phyloP scores from a whole-genome alignment of 1,284 basidiomycete species.

The Tylopilus sp. region DNA sequence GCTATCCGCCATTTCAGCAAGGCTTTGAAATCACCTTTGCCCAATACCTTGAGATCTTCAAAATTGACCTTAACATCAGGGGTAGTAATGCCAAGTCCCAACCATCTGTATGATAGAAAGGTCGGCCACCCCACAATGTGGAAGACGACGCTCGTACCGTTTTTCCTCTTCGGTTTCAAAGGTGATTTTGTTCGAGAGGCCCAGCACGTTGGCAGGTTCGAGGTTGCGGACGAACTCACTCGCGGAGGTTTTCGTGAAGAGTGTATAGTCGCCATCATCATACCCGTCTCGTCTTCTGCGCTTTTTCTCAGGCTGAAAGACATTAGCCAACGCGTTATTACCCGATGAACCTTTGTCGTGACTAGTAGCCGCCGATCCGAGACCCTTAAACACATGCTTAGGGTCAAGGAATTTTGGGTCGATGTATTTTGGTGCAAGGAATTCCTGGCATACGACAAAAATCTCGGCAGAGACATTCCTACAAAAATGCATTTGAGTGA shows the following conservation, averaged over 20 bases:
- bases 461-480: constrained; percentile 99
- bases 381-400: constrained; percentile 96
- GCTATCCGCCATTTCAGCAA: constrained; percentile 89
- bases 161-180: constrained; percentile 87
- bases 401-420: constrained; percentile 99
- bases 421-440: constrained; percentile 92
- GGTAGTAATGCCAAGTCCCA: constrained; percentile 70
- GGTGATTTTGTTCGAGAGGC: constrained; percentile 80
- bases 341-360: constrained; percentile 52
- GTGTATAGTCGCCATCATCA: constrained; percentile 90
- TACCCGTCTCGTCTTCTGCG: constrained; percentile 93
- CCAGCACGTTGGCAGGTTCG: constrained; percentile 83
- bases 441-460: constrained; percentile 97
- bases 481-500: constrained; percentile 3
- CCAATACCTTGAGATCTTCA: constrained; percentile 93
- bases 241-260: constrained; percentile 78
- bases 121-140: constrained; percentile 4
- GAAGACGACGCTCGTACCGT: constrained; percentile 46
- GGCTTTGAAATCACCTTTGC: constrained; percentile 95
- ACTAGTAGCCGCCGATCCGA: constrained; percentile 52
- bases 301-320: constrained; percentile 98
- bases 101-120: constrained; percentile 53
- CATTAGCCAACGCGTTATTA: constrained; percentile 76
- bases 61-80: constrained; percentile 81
- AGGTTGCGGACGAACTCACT: constrained; percentile 70